Evolutionary conservation across 768 basidiomycete genomes (phyloP), one percentile per base, ranked within the genome.

Genomic region (Psilocybe cyanescens): DNA sequence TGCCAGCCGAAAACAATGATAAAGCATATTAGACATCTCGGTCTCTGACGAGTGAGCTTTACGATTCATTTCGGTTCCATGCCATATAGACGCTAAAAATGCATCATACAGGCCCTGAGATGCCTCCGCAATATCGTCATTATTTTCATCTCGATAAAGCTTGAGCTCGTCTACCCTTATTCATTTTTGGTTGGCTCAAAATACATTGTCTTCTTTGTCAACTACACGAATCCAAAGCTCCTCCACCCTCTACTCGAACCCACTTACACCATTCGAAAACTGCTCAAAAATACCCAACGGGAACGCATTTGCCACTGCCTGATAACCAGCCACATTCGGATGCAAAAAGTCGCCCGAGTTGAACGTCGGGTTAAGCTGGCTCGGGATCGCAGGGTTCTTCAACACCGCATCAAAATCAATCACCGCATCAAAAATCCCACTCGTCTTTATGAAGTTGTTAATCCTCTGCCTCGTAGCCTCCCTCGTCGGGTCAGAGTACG

Each of bases 291-390:
- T 62, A 11, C 69, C 65, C 58, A 83, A 58, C 3, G 77, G 77
- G 69, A 84, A 79, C 46, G 69, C 71, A 49, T 77, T 68, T 19
- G 81, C 81, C 59, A 83, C 73, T 0, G 73, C 74, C 57, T 74
- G 67, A 63, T 83, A 83, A 0, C 81, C 82, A 8, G 78, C 79
- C 0, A 75, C 76, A 64, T 81, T 82, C 4, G 79, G 80, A 67
- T 84, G 82, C 64, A 84, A 67, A 63, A 72, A 76, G 71, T 84
- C 82, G 1, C 82, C 82, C 2, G 77, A 79, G 65, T 83, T 68
- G 61, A 73, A 82, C 35, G 56, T 54, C 8, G 74, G 72, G 59
- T 66, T 72, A 46, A 83, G 63, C 67, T 78, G 75, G 30, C 73
- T 71, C 7, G 77, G 75, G 37, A 70, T 74, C 30, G 60, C 56